phyloP scores from a whole-genome alignment of 176 grass and related monocot species.

The Guadua angustifolia region DNA sequence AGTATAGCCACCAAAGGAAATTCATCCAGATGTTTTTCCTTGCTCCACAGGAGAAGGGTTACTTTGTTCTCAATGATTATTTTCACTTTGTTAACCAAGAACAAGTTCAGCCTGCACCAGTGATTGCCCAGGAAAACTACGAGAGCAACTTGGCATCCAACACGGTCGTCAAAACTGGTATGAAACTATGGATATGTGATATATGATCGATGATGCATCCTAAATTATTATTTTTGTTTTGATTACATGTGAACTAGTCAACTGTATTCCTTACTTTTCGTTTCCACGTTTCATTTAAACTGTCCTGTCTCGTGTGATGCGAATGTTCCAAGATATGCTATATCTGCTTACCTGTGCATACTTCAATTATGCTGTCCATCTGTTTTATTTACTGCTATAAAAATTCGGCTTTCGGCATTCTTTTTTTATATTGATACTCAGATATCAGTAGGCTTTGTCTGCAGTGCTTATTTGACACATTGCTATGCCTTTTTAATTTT shows the following conservation, averaged over 20 bases:
- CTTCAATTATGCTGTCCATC: not conserved
- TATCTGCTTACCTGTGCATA: not conserved
- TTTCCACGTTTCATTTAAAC: not conserved
- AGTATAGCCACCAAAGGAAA: slow-evolving; percentile 69
- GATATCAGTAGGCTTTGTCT: not conserved
- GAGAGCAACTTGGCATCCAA: slow-evolving; percentile 62
- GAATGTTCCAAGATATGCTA: not conserved
- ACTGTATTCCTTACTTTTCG: not conserved
- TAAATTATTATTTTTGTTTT: not conserved
- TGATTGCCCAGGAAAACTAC: slow-evolving; percentile 53
- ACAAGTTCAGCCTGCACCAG: slow-evolving; percentile 57
- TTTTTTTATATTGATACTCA: not conserved
- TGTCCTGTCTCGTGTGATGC: not conserved
- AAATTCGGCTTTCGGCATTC: not conserved
- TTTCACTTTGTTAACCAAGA: slow-evolving; percentile 94
- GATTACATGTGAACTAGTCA: not conserved
- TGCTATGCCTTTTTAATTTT: not conserved
- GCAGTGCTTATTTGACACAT: not conserved
- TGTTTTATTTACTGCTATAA: not conserved
- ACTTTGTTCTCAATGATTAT: slow-evolving; percentile 96
- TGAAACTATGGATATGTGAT: not conserved
- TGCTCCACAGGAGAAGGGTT: slow-evolving; percentile 96
- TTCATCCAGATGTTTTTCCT: slow-evolving; percentile 96
- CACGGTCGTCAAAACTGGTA: slow-evolving; percentile 55
- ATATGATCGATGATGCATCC: not conserved